Base-by-base conservation (phyloP, 305 asterid species). In the Fraxinus paxiana region DNA sequence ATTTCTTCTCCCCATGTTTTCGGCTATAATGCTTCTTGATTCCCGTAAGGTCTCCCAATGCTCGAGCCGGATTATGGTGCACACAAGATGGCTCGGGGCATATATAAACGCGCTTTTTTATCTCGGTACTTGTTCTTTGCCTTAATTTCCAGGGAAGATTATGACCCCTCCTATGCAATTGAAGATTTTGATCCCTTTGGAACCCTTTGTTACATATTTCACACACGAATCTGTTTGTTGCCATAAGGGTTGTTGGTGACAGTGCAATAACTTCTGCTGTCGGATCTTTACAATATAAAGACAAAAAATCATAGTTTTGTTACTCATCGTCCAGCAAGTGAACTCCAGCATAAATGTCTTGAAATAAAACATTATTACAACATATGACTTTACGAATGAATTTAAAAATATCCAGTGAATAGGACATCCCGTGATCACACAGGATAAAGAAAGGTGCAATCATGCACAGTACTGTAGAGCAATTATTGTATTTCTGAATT, bases 1-100 rank as follows among this genome's bases (percentile, higher is more conserved):
- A 92, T 77, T 94, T 94, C 87, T 95, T 95, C 90, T 95, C 98
- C 0, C 98, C 97, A 46, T 95, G 98, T 74, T 95, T 95, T 38
- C 98, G 79, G 81, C 98, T 90, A 13, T 84, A 95, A 46, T 95
- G 98, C 82, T 95, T 95, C 90, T 95, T 95, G 85, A 95, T 95
- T 20, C 98, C 98, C 0, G 98, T 93, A 1, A 94, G 96, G 43
- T 94, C 98, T 17, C 98, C 98, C 3, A 94, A 79, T 2, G 98
- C 98, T 4, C 97, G 90, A 0, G 88, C 87, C 0, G 95, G 92
- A 76, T 89, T 87, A 77, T 95, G 96, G 86, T 95, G 98, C 77
- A 93, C 92, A 70, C 98, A 95, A 0, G 88, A 79, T 0, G 94
- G 91, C 73, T 93, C 98, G 0, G 98, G 98, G 84, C 98, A 95